A percentile compares a stretch with the other conserved stretches of the same genome.
These are phyloP conservation scores for Podaxis sp. DNA, from an alignment of 768 basidiomycete species.

Conservation along the genomic window DNA sequence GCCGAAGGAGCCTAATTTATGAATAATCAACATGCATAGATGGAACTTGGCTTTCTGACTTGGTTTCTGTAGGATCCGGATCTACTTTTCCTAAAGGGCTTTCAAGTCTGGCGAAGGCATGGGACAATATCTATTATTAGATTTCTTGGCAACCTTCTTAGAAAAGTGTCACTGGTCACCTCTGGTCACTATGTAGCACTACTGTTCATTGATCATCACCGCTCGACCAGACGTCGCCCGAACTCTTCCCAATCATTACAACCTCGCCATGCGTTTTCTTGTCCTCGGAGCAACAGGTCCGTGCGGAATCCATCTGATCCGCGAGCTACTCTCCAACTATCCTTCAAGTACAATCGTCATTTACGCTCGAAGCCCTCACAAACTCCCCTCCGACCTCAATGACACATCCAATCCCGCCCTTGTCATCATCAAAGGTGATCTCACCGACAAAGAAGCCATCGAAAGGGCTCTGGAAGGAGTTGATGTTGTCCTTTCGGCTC, in stretches of 20 bases:
- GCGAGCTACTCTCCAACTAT: slow-evolving; percentile 47
- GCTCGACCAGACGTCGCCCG: background rate
- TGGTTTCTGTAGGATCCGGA: background rate
- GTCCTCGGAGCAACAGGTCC: slow-evolving; percentile 74
- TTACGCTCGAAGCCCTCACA: slow-evolving; percentile 64
- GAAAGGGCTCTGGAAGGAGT: slow-evolving; percentile 54
- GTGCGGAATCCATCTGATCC: slow-evolving; percentile 54
- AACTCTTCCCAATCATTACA: background rate
- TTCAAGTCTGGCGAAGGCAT: background rate
- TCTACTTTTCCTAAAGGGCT: background rate
- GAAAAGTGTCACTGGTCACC: too few species aligned
- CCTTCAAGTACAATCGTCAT: slow-evolving; percentile 47
- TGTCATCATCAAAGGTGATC: slow-evolving; percentile 52
- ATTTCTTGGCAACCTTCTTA: background rate
- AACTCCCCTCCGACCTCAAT: slow-evolving; percentile 52
- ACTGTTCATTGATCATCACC: background rate
- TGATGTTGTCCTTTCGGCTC: slow-evolving; percentile 63
- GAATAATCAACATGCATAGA: background rate
- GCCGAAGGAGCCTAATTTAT: slow-evolving; percentile 27
- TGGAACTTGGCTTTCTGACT: background rate
- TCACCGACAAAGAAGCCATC: slow-evolving; percentile 51
- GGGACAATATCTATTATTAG: background rate
- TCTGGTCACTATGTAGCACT: too few species aligned
- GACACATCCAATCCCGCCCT: slow-evolving; percentile 38
- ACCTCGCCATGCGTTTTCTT: slow-evolving; percentile 45